Evolutionary conservation across 495 filamentous ascomycete species (phyloP).

Genomic region (Thermothielavioides terrestris): DNA sequence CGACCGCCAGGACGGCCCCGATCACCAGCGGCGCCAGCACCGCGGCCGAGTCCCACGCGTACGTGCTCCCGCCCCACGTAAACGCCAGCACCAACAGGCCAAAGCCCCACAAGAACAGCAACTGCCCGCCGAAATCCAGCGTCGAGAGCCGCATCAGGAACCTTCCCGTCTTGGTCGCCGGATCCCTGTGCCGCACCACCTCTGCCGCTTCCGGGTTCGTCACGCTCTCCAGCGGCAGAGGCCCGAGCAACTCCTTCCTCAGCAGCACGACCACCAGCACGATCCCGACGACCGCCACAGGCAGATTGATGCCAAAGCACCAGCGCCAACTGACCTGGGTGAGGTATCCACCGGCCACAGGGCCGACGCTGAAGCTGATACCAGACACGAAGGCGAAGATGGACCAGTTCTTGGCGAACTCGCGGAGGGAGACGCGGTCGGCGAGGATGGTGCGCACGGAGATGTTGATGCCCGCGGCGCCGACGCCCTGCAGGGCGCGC

Average conservation of each 20-base stretch:
- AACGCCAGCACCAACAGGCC: conserved; percentile 50
- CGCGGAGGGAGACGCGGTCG: conserved; percentile 47
- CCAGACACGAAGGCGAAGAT: conserved; percentile 45
- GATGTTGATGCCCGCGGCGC: conserved; percentile 46
- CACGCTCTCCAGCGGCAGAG: conserved; percentile 11
- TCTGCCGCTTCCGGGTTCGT: conserved; percentile 4
- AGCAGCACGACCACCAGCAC: conserved; percentile 36
- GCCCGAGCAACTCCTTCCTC: conserved; percentile 29
- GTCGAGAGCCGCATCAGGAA: conserved; percentile 34
- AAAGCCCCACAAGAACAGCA: conserved; percentile 51
- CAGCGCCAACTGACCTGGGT: conserved; percentile 46
- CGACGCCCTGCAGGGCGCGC: conserved; percentile 49
- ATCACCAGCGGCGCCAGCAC: conserved; percentile 46
- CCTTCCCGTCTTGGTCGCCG: conserved; percentile 14
- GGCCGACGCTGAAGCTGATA: conserved; percentile 46
- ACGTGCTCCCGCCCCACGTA: conserved; percentile 51
- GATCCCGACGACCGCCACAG: conserved; percentile 35
- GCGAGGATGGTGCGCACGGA: conserved; percentile 48
- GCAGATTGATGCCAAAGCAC: conserved; percentile 51
- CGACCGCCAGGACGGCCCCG: conserved; percentile 37
- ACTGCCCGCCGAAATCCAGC: conserved; percentile 46
- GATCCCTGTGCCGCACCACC: not conserved
- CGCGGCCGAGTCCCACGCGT: conserved; percentile 41
- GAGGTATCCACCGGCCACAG: conserved; percentile 41
- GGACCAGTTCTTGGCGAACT: conserved; percentile 51